Percentiles rank a stretch among this genome's conserved stretches.
Conservation (phyloP, 78 protist species). For the Chrysochromulina parva region DNA sequence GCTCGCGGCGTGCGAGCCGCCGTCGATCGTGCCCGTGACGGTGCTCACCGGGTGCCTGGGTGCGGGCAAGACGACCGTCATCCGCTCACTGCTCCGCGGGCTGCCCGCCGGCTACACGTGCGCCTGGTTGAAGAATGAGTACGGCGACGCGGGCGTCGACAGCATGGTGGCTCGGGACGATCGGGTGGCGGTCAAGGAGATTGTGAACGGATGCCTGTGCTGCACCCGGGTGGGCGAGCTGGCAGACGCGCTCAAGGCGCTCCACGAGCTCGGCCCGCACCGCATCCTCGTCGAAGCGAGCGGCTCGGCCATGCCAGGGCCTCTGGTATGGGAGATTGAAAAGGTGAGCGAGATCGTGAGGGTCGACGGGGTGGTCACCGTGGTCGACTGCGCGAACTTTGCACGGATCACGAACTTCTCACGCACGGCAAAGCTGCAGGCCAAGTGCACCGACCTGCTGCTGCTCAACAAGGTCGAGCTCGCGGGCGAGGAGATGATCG, state of each 20-base stretch:
- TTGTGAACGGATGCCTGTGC: slow-evolving; percentile 68
- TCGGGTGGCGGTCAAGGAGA: no score
- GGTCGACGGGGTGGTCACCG: slow-evolving; percentile 69
- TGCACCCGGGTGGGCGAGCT: slow-evolving; percentile 63
- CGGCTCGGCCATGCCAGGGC: background rate
- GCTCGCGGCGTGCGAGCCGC: background rate
- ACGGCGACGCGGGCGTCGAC: no score
- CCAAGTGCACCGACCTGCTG: slow-evolving; percentile 43
- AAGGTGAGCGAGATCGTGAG: slow-evolving; percentile 43
- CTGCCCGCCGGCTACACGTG: background rate
- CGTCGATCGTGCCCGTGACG: background rate
- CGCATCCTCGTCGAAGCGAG: slow-evolving; percentile 48
- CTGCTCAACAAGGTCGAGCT: slow-evolving; percentile 57
- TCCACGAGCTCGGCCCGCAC: background rate
- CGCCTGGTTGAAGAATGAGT: background rate
- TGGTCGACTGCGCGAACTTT: slow-evolving; percentile 57
- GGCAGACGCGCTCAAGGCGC: background rate
- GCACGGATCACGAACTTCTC: background rate
- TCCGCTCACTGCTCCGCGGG: background rate
- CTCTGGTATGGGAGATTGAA: slow-evolving; percentile 1
- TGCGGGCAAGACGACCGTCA: background rate
- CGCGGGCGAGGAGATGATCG: background rate
- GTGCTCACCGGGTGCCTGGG: background rate
- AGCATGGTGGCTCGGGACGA: no score
- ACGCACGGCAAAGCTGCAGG: slow-evolving; percentile 40